These are phyloP conservation scores for Lactifluus piperatus DNA, from an alignment of 768 basidiomycete species.

Conservation along the genomic window DNA sequence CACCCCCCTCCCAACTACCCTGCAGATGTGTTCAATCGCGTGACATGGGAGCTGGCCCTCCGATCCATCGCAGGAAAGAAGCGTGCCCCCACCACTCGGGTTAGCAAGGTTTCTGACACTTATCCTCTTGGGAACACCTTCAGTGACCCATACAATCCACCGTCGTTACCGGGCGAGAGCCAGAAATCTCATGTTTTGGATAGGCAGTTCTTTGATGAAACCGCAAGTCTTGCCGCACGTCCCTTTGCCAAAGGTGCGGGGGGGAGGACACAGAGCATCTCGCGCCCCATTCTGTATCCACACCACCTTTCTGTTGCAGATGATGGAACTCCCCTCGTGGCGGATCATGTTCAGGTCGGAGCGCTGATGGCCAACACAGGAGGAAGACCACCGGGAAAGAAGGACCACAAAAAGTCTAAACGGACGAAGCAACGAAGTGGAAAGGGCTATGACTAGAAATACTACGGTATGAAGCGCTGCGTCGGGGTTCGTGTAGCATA, in stretches of 20 bases:
- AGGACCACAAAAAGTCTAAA: slow-evolving; percentile 77
- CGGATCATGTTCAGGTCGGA: slow-evolving; percentile 35
- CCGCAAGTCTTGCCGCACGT: slow-evolving; percentile 41
- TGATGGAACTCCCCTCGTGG: slow-evolving; percentile 60
- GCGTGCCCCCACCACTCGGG: slow-evolving; percentile 78
- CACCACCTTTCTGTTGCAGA: slow-evolving; percentile 77
- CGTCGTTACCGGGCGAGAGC: slow-evolving; percentile 23
- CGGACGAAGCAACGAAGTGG: slow-evolving; percentile 86
- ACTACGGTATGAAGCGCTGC: not conserved
- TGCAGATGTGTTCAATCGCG: slow-evolving; percentile 65
- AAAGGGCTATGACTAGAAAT: slow-evolving; percentile 70
- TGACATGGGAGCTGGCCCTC: slow-evolving; percentile 54
- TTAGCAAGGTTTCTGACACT: slow-evolving; percentile 76
- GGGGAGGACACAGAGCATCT: slow-evolving; percentile 49
- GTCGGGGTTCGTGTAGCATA: not conserved
- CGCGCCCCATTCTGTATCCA: slow-evolving; percentile 61
- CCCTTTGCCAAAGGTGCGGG: slow-evolving; percentile 58
- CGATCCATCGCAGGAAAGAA: slow-evolving; percentile 67
- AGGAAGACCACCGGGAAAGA: slow-evolving; percentile 47
- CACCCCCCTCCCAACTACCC: slow-evolving; percentile 74
- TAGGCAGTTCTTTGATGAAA: slow-evolving; percentile 68
- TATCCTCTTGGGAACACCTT: slow-evolving; percentile 26
- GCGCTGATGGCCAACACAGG: slow-evolving; percentile 34
- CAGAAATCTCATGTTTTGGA: slow-evolving; percentile 66
- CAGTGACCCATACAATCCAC: slow-evolving; percentile 9